phyloP scores from a whole-genome alignment of 257 asterid species.

The Ocimum tenuiflorum region DNA sequence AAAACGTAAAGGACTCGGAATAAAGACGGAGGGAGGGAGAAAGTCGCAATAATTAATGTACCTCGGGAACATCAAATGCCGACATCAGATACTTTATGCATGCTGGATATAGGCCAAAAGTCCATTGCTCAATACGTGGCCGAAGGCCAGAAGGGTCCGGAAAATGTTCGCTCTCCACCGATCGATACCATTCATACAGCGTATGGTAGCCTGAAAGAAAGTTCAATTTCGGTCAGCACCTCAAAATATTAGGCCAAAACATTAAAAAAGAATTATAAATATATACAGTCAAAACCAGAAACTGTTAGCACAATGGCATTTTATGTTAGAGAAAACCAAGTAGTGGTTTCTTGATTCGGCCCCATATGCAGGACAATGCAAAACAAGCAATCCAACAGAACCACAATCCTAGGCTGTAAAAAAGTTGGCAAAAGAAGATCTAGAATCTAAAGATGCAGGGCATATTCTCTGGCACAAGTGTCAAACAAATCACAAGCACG shows the following conservation, averaged over 20 bases:
- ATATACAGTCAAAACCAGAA: not conserved
- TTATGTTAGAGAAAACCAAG: too few relatives aligned
- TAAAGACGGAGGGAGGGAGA: not conserved
- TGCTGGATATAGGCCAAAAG: constrained; percentile 95
- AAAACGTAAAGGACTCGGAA: not conserved
- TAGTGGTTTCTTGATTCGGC: not conserved
- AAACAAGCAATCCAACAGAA: not conserved
- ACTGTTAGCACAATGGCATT: not conserved
- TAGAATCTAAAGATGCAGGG: not conserved
- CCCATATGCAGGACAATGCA: not conserved
- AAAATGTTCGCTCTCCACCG: constrained; percentile 88
- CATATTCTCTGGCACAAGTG: not conserved
- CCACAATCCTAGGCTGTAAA: not conserved
- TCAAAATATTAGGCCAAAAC: not conserved
- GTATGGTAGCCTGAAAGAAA: constrained; percentile 78
- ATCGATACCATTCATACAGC: constrained; percentile 80
- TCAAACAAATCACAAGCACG: not conserved
- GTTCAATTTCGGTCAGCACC: constrained; percentile 1
- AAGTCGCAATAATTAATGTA: constrained; percentile 13
- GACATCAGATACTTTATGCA: constrained; percentile 97
- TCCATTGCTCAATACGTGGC: constrained; percentile 91
- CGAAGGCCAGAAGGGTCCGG: constrained; percentile 98
- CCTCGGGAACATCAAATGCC: constrained; percentile 96
- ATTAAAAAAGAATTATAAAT: not conserved
- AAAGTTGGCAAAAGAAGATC: not conserved